Evolutionary conservation across 306 rosid genomes (phyloP).

Genomic region (Spatholobus suberectus): DNA sequence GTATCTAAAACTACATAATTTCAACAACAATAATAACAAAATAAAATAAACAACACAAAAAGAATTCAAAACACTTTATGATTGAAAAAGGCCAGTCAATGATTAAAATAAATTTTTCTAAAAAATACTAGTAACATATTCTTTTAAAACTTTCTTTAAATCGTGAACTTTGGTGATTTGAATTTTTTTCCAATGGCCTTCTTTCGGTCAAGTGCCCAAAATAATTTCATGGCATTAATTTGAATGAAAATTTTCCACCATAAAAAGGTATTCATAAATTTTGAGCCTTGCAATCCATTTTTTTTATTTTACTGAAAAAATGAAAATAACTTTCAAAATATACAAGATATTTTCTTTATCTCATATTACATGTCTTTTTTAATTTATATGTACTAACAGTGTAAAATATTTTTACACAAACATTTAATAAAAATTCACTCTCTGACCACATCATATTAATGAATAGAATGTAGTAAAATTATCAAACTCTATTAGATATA

Average conservation of each 20-base stretch:
- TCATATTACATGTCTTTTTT: background rate
- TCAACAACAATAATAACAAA: background rate
- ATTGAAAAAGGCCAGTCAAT: background rate
- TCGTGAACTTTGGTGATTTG: background rate
- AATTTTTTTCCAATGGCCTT: background rate
- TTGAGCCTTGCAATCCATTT: background rate
- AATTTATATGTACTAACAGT: background rate
- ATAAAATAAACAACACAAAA: background rate
- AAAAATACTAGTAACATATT: background rate
- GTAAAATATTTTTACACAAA: background rate
- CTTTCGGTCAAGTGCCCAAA: background rate
- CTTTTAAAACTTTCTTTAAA: background rate
- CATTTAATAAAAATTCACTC: background rate
- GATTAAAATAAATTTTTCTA: background rate
- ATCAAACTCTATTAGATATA: background rate
- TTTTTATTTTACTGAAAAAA: background rate
- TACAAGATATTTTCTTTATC: background rate
- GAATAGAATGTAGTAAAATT: background rate
- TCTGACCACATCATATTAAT: background rate
- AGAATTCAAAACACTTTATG: background rate
- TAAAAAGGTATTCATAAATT: background rate
- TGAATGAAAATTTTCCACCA: background rate
- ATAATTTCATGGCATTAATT: background rate
- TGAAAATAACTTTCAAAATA: background rate
- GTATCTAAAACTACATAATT: background rate